These are phyloP conservation scores for Agapanthus africanus DNA, from an alignment of 106 monocot species.

Conservation along the genomic window DNA sequence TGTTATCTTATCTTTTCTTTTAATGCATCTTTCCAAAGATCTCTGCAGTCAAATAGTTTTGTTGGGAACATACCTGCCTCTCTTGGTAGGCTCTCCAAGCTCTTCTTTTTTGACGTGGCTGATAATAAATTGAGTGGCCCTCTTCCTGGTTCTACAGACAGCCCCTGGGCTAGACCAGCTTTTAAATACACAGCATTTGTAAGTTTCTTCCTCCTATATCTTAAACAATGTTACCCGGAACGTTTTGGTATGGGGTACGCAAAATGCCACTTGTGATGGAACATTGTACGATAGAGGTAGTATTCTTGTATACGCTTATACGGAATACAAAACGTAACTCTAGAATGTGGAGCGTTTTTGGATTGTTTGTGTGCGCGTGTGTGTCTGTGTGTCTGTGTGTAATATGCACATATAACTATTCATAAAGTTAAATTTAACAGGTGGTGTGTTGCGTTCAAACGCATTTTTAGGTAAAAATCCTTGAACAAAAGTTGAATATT, in stretches of 20 bases:
- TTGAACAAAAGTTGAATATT: no score
- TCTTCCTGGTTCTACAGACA: slow-evolving; percentile 24
- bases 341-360: no score
- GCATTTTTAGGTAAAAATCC: no score
- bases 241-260: no score
- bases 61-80: slow-evolving; percentile 38
- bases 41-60: slow-evolving; percentile 38
- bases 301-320: no score
- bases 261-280: neutral
- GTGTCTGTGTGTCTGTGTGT: no score
- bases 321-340: no score
- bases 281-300: no score
- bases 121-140: slow-evolving; percentile 36
- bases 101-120: slow-evolving; percentile 37
- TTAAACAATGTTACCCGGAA: neutral
- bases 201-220: slow-evolving; percentile 9
- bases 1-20: neutral
- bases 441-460: no score
- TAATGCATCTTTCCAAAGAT: slow-evolving; percentile 10
- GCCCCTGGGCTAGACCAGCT: slow-evolving; percentile 41
- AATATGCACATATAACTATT: no score
- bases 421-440: no score
- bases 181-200: slow-evolving; percentile 37
- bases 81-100: slow-evolving; percentile 38
- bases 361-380: no score